These are phyloP conservation scores for Glomus cerebriforme DNA, from an alignment of 192 early-diverging fungal species.

Conservation along the genomic window DNA sequence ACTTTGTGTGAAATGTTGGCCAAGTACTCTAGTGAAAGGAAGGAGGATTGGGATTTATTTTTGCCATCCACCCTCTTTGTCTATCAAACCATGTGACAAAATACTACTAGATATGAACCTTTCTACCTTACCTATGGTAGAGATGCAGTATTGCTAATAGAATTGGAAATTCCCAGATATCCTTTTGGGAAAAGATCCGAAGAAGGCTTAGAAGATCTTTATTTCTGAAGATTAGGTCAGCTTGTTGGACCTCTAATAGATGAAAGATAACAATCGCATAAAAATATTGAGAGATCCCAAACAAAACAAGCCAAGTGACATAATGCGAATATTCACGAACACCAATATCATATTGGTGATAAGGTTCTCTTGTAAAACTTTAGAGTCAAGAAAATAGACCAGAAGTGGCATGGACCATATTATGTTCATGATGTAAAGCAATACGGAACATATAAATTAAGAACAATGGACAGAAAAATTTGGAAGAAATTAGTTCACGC, in stretches of 20 bases:
- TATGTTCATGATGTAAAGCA: not conserved
- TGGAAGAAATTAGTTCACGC: too few relatives aligned
- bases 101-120: not conserved
- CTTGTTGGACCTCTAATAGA: not conserved
- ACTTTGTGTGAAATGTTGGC: not conserved
- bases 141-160: not conserved
- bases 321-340: not conserved
- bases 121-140: not conserved
- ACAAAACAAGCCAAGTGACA: not conserved
- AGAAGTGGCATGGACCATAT: not conserved
- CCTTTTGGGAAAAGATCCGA: not conserved
- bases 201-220: not conserved
- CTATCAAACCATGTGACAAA: not conserved
- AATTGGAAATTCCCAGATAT: not conserved
- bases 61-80: not conserved
- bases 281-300: not conserved
- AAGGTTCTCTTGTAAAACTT: not conserved
- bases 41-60: not conserved
- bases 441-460: not conserved
- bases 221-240: not conserved
- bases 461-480: not conserved
- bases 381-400: not conserved
- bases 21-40: not conserved
- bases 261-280: too few relatives aligned
- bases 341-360: not conserved